These are phyloP conservation scores for Trifolium dubium DNA, from an alignment of 306 rosid species.

Conservation along the genomic window DNA sequence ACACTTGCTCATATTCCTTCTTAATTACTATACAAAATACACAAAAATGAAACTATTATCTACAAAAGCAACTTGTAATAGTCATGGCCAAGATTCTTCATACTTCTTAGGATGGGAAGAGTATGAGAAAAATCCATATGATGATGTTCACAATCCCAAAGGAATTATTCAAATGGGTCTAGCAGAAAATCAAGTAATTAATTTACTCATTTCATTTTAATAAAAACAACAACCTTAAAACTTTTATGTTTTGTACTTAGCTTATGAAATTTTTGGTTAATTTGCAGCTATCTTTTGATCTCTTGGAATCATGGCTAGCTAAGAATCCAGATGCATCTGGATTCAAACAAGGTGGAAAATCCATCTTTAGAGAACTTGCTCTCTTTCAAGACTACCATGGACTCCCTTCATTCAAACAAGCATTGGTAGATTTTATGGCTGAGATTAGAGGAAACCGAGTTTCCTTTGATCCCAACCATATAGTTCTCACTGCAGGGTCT, in stretches of 20 bases:
- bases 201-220: neutral
- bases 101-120: constrained; percentile 95
- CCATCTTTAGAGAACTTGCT: constrained; percentile 87
- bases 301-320: constrained; percentile 75
- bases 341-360: constrained; percentile 70
- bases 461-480: constrained; percentile 64
- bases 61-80: constrained; percentile 72
- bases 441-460: constrained; percentile 76
- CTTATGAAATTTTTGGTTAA: constrained; percentile 3
- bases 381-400: constrained; percentile 97
- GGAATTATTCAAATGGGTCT: constrained; percentile 98
- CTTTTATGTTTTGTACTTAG: neutral
- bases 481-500: constrained; percentile 82
- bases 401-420: constrained; percentile 77
- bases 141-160: constrained; percentile 61
- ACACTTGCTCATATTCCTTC: neutral
- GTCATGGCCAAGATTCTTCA: constrained; percentile 94
- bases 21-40: neutral
- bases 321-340: constrained; percentile 82
- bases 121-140: constrained; percentile 83
- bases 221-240: neutral
- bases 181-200: constrained; percentile 83
- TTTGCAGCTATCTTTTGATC: constrained; percentile 79
- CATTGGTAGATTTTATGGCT: constrained; percentile 78
- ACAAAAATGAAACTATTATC: constrained; percentile 70